phyloP scores from a whole-genome alignment of 2,329 filamentous ascomycete genomes.

The Trichoderma oligosporum region DNA sequence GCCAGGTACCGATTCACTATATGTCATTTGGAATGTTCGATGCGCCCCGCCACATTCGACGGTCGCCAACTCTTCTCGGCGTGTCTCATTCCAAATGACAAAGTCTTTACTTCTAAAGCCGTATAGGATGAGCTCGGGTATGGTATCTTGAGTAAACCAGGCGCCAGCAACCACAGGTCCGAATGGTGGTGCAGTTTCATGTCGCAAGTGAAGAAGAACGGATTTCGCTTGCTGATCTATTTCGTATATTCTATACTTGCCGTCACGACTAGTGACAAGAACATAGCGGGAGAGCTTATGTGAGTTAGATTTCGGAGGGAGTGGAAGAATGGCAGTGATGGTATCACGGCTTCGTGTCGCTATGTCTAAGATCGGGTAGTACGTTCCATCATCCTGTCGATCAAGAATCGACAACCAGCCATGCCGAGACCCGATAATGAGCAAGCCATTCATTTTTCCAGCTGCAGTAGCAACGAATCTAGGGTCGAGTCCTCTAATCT shows the following conservation, averaged over 20 bases:
- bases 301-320: conserved; percentile 32
- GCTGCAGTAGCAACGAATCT: conserved; percentile 50
- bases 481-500: conserved; percentile 41
- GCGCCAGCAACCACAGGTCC: conserved; percentile 73
- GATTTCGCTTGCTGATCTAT: conserved; percentile 29
- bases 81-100: conserved; percentile 73
- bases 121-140: conserved; percentile 62
- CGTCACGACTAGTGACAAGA: conserved; percentile 72
- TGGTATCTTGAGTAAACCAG: conserved; percentile 47
- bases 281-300: conserved; percentile 43
- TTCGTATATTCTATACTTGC: conserved; percentile 65
- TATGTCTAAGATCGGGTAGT: conserved; percentile 32
- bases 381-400: conserved; percentile 25
- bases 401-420: conserved; percentile 43
- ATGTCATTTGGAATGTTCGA: conserved; percentile 61
- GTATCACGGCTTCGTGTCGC: conserved; percentile 53
- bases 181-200: conserved; percentile 66
- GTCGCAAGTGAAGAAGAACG: conserved; percentile 48
- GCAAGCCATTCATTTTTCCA: conserved; percentile 36
- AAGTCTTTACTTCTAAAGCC: conserved; percentile 81
- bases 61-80: conserved; percentile 63
- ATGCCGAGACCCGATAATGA: conserved; percentile 53
- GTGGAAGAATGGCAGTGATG: conserved; percentile 61
- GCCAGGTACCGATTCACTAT: conserved; percentile 31
- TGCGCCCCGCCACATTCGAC: conserved; percentile 84